phyloP scores from a whole-genome alignment of 2,329 filamentous ascomycete species.

The Arthrobotrys sinensis region DNA sequence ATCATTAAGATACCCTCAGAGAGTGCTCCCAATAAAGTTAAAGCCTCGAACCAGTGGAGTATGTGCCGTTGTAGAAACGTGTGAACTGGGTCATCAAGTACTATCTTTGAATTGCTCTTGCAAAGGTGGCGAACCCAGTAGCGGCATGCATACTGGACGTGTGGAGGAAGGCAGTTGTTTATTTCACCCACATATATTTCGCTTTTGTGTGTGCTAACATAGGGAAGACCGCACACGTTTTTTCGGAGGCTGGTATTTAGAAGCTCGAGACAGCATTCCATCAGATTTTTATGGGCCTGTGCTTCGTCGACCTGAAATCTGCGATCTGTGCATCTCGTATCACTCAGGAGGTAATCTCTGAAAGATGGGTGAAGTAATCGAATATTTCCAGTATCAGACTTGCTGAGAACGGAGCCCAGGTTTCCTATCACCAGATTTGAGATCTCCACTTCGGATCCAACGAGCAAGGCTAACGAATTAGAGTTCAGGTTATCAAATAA shows the following conservation, averaged over 20 bases:
- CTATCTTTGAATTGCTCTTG: not conserved
- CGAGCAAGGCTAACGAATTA: not conserved
- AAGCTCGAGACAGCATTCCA: constrained; percentile 2
- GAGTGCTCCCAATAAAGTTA: constrained; percentile 5
- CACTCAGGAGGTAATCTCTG: not conserved
- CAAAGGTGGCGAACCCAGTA: constrained; percentile 13
- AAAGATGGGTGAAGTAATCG: constrained; percentile 6
- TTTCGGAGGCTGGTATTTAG: not conserved
- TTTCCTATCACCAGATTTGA: not conserved
- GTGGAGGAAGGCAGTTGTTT: constrained; percentile 4
- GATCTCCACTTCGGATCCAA: not conserved
- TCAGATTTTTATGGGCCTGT: not conserved
- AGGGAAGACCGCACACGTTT: not conserved
- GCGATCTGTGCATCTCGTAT: not conserved
- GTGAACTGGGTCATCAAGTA: not conserved
- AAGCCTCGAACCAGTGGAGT: constrained; percentile 20
- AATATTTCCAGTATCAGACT: not conserved
- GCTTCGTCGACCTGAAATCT: not conserved
- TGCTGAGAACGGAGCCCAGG: not conserved
- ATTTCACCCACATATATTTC: not conserved
- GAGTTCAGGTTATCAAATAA: constrained; percentile 7
- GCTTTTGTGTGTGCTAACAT: constrained; percentile 1
- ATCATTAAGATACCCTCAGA: constrained; percentile 1
- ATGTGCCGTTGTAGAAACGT: not conserved
- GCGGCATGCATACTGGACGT: constrained; percentile 6